Percentiles rank a stretch among this genome's conserved stretches.
These are phyloP conservation scores for Lathyrus sativus DNA, from an alignment of 306 rosid genomes.

Conservation along the genomic window DNA sequence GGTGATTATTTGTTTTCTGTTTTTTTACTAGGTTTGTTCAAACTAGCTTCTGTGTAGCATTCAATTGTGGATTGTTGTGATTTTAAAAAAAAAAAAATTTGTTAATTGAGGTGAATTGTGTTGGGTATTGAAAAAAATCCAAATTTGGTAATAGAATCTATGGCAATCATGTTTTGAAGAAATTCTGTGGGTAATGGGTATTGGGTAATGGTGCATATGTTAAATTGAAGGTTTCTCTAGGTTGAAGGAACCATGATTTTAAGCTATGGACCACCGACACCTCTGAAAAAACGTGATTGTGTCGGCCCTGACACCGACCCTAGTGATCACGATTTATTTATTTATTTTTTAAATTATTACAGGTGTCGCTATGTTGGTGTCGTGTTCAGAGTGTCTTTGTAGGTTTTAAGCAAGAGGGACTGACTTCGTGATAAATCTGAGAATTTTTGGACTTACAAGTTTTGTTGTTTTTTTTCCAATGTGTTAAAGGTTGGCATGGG, in stretches of 20 bases:
- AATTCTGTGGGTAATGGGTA: conserved; percentile 11
- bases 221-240: conserved; percentile 25
- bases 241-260: too few species aligned
- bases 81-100: conserved; percentile 9
- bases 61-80: conserved; percentile 30
- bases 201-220: conserved; percentile 20
- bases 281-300: too few species aligned
- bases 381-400: too few species aligned
- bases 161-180: conserved; percentile 7
- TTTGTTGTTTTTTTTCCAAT: conserved; percentile 8
- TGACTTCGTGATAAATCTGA: conserved; percentile 32
- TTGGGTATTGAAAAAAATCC: conserved; percentile 15
- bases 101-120: conserved; percentile 31
- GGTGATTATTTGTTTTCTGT: conserved; percentile 2
- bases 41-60: conserved; percentile 27
- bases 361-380: too few species aligned
- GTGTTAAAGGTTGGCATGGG: conserved; percentile 70
- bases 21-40: conserved; percentile 28
- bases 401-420: conserved; percentile 29
- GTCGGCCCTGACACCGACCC: too few species aligned
- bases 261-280: too few species aligned
- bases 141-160: conserved; percentile 30
- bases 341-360: too few species aligned
- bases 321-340: too few species aligned
- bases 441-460: conserved; percentile 31